A percentile compares a stretch with the other conserved stretches of the same genome.
Evolutionary conservation across 2,329 filamentous ascomycete species (phyloP).

Genomic region (Sarocladium brachiariae): DNA sequence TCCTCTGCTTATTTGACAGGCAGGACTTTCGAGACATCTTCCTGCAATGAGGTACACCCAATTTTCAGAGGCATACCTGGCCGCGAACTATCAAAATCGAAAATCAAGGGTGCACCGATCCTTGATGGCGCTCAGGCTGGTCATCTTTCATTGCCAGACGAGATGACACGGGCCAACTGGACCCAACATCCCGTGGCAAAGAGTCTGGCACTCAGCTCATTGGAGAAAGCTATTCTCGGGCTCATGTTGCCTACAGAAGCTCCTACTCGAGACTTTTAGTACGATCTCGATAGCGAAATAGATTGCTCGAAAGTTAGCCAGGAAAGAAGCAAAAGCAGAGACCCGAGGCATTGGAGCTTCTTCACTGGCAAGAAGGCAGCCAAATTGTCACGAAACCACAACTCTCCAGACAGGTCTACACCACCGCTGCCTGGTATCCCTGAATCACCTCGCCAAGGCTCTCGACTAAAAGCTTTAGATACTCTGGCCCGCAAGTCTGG

Average conservation of each 20-base stretch:
- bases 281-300: conserved; percentile 27
- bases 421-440: conserved; percentile 26
- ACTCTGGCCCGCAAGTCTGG: conserved; percentile 23
- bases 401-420: conserved; percentile 5
- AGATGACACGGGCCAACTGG: conserved; percentile 11
- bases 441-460: conserved; percentile 18
- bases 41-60: conserved; percentile 30
- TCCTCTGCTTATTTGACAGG: neutral
- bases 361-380: neutral
- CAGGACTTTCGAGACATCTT: neutral
- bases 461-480: conserved; percentile 20
- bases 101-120: conserved; percentile 29
- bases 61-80: conserved; percentile 31
- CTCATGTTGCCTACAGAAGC: conserved; percentile 28
- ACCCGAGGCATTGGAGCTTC: neutral
- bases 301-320: conserved; percentile 15
- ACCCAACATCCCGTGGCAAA: conserved; percentile 28
- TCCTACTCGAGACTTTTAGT: conserved; percentile 29
- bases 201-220: conserved; percentile 21
- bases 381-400: neutral
- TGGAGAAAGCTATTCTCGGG: conserved; percentile 24
- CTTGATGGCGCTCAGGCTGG: conserved; percentile 15
- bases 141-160: conserved; percentile 22
- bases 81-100: conserved; percentile 30
- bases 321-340: neutral